Evolutionary conservation across 1,139 yeast genomes (phyloP).

Genomic region (Spathaspora sp.): DNA sequence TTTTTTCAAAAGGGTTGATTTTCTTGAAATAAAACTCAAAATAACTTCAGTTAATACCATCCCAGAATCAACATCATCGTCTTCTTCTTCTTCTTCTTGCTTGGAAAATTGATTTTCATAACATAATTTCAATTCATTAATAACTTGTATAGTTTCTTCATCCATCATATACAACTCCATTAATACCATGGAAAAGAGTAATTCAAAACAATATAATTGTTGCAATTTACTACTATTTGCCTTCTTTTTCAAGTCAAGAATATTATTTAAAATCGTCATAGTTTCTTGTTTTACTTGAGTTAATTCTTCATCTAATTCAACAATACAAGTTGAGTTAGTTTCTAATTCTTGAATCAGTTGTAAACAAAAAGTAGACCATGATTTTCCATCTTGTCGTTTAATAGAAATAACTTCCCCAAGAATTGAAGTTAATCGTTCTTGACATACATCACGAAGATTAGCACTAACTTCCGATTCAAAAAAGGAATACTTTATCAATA

Average conservation of each 20-base stretch:
- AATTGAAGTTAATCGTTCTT: conserved; percentile 65
- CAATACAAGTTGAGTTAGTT: conserved; percentile 23
- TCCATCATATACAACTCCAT: conserved; percentile 80
- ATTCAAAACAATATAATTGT: conserved; percentile 53
- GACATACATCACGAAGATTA: conserved; percentile 38
- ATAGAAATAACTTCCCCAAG: conserved; percentile 56
- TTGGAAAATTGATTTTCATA: conserved; percentile 40
- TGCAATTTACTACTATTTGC: conserved; percentile 11
- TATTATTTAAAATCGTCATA: conserved; percentile 45
- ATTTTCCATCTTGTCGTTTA: conserved; percentile 41
- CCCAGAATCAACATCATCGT: conserved; percentile 44
- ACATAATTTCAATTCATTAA: conserved; percentile 67
- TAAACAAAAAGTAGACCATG: conserved; percentile 60
- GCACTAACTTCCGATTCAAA: conserved; percentile 38
- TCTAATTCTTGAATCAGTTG: conserved; percentile 29
- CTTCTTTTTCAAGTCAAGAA: conserved; percentile 28
- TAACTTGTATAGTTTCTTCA: conserved; percentile 72
- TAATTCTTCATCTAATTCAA: conserved; percentile 57
- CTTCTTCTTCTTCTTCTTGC: conserved; percentile 23
- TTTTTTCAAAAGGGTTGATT: conserved; percentile 68
- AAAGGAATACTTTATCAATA: conserved; percentile 56
- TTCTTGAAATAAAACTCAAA: conserved; percentile 71
- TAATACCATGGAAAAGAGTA: conserved; percentile 74
- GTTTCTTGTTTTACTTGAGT: conserved; percentile 50
- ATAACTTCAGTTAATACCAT: conserved; percentile 78